Base-by-base conservation (phyloP, 2,329 filamentous ascomycete genomes). In the Orbilia javanica region DNA sequence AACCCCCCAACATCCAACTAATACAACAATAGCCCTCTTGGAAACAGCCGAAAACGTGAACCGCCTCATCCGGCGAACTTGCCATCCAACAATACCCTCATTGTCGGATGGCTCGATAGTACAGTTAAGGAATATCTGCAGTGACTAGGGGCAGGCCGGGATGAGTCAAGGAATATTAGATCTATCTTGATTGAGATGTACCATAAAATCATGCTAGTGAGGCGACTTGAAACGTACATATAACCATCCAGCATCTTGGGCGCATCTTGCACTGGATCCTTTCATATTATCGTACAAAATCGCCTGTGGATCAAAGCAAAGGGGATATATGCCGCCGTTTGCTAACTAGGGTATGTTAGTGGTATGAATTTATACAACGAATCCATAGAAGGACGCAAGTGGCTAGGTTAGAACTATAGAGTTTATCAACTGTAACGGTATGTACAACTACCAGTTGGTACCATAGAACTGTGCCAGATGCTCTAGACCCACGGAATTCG, bases 41-140 rank as follows among this genome's bases (percentile, higher is more conserved):
- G 46, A 50, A 22, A 27, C 46, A 50, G 20, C 46, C 46, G 46
- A 50, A 50, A 53, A 53, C 50, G 8, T 60, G 31, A 60, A 42
- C 53, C 31, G 36, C 42, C 53, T 29, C 31, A 42, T 60, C 31
- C 22, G 50, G 50, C 2, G 25, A 31, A 53, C 11, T 25, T 6
- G 46, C 46, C 46, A 50, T 27, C 46, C 46, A 50, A 50, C 46
- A 27, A 27, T 50, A 27, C 6, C 44, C 6, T 22, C 18, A 4
- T 29, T 53, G 50, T 53, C 34, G 50, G 50, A 18, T 53, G 22
- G 50, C 27, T 31, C 27, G 25, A 27, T n/a, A 53, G 25, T 13
- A 5, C 13, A 53, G 25, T 29, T 25, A 53, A 27, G 50, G 50
- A 53, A 53, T 34, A 53, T 53, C 42, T 4, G 42, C 42, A 44